Percentiles rank a stretch among this genome's conserved stretches.
Evolutionary conservation across 768 basidiomycete species (phyloP).

Genomic region (Suillus cothurnatus): DNA sequence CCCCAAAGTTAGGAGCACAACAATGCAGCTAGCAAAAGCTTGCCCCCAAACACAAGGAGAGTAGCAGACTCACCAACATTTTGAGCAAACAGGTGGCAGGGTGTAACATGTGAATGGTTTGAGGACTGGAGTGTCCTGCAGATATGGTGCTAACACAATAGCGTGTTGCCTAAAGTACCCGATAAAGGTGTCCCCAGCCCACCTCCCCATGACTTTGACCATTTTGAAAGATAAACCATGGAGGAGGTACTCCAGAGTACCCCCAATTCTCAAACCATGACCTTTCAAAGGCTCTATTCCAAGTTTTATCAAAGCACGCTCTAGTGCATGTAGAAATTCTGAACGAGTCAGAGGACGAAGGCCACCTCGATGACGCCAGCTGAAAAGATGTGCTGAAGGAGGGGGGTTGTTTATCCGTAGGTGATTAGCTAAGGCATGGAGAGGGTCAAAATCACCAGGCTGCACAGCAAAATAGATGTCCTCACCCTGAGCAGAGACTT

Average conservation of each 20-base stretch:
- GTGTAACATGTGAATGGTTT: constrained; percentile 4
- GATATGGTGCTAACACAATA: constrained; percentile 27
- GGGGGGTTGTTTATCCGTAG: too few relatives aligned
- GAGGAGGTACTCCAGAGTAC: constrained; percentile 31
- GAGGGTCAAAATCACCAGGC: too few relatives aligned
- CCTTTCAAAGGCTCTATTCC: constrained; percentile 5
- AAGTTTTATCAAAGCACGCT: too few relatives aligned
- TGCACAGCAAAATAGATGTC: too few relatives aligned
- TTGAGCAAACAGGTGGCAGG: constrained; percentile 9
- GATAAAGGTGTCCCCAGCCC: constrained; percentile 32
- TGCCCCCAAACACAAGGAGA: neutral
- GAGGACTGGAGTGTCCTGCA: constrained; percentile 20
- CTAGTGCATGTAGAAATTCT: fast-evolving
- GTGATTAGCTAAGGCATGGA: too few relatives aligned
- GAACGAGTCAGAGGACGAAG: too few relatives aligned
- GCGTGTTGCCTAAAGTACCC: constrained; percentile 35
- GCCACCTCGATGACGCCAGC: too few relatives aligned
- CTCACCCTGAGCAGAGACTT: too few relatives aligned
- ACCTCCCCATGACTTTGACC: constrained; percentile 34
- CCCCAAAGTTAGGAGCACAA: neutral
- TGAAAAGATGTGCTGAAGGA: too few relatives aligned
- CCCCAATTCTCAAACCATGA: constrained; percentile 33
- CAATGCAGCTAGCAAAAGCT: neutral
- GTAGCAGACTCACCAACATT: too few relatives aligned
- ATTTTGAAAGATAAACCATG: constrained; percentile 32